Evolutionary conservation across 225 moss, liverwort and hornwort species (phyloP), one percentile per base, ranked within the genome.

Genomic region (Polytrichum formosum): DNA sequence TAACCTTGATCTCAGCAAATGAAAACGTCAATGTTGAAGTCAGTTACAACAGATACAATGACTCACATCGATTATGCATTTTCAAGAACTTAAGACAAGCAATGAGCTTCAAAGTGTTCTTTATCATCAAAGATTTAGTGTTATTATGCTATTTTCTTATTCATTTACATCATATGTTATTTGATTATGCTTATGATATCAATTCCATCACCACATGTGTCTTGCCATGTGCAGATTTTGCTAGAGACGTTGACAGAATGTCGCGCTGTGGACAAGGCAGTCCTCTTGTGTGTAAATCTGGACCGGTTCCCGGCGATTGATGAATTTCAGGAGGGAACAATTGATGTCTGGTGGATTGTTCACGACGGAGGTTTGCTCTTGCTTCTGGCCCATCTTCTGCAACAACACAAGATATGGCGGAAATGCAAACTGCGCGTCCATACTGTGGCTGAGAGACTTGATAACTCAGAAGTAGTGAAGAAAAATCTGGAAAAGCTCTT

Each of bases 321-420:
- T 29, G 84, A 79, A 33, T 91, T 86, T 62, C 94, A 94, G 54
- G 97, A 97, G 79, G 97, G 97, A 62, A 84, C 81, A 26, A 92
- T 97, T 62, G 94, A 97, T 67, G 91, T 97, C 5, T 97, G 97
- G 97, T 97, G 97, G 97, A 92, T 97, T 85, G 93, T 97, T 28
- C 97, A 94, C 63, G 97, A 97, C 56, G 97, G 94, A 73, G 97
- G 94, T 22, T 77, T 97, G 81, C 89, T 94, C 54, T 81, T 97
- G 79, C 92, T 97, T 30, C 78, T 97, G 67, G 94, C 97, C 56
- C 93, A 97, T 81, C 88, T 97, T 35, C 79, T 97, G 55, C 89
- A 92, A 70, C 92, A 88, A 83, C 90, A 97, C 69, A 94, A 88
- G 75, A 86, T 91, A 31, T 97, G 97, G 97, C 89, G 91, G n/a